phyloP scores from a whole-genome alignment of 345 rosid species.

The Tarenaya hassleriana region DNA sequence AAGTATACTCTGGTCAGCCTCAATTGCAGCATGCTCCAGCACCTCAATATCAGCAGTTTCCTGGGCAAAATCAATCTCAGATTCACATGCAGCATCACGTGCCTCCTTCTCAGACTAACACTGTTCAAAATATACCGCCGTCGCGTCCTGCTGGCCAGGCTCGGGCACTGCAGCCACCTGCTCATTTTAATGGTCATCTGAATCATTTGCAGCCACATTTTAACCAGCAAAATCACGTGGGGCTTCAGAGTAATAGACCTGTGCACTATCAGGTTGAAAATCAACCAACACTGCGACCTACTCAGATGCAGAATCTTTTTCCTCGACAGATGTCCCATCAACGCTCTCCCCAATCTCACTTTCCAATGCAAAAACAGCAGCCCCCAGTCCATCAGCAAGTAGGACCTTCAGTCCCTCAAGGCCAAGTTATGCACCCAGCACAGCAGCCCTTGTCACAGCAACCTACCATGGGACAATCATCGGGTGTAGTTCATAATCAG shows the following conservation, averaged over 20 bases:
- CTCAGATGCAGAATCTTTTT: slow-evolving; percentile 42
- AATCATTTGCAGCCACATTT: slow-evolving; percentile 46
- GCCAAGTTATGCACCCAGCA: slow-evolving; percentile 32
- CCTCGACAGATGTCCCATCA: slow-evolving; percentile 40
- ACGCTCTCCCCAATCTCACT: slow-evolving; percentile 39
- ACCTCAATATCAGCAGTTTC: slow-evolving; percentile 24
- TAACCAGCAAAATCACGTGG: slow-evolving; percentile 33
- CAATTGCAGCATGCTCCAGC: slow-evolving; percentile 34
- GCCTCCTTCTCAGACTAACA: slow-evolving; percentile 32
- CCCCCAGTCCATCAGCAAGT: slow-evolving; percentile 38
- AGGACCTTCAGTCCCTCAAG: slow-evolving; percentile 35
- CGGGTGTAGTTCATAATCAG: slow-evolving; percentile 34
- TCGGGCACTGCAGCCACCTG: slow-evolving; percentile 33
- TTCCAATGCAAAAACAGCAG: slow-evolving; percentile 35
- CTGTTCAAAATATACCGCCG: slow-evolving; percentile 33
- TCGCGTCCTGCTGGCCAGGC: slow-evolving; percentile 30
- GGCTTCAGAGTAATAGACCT: slow-evolving; percentile 32
- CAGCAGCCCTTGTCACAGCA: slow-evolving; percentile 42
- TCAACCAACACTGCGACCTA: slow-evolving; percentile 32
- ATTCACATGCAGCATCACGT: slow-evolving; percentile 26
- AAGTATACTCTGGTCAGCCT: slow-evolving; percentile 14
- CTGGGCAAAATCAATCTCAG: slow-evolving; percentile 29
- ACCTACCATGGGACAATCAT: slow-evolving; percentile 38
- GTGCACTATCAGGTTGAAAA: slow-evolving; percentile 35
- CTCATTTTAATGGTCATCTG: slow-evolving; percentile 45